Conservation (phyloP, 1,284 basidiomycete genomes). For the Ceratobasidium sp. region DNA sequence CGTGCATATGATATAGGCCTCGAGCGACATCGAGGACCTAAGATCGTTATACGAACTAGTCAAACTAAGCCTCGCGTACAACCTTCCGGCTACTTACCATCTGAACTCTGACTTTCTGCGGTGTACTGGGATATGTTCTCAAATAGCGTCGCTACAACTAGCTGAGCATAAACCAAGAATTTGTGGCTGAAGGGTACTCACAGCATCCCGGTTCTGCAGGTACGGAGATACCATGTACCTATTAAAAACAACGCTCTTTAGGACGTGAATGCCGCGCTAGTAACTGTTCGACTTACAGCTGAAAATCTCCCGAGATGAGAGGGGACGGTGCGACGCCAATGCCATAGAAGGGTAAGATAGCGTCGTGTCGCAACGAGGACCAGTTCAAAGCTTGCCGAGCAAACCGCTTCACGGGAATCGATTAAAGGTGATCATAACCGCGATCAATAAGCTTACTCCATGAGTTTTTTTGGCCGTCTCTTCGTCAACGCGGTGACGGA, state of each 20-base stretch:
- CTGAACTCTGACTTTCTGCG: neutral
- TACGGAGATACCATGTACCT: slow-evolving; percentile 39
- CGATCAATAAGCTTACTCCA: neutral
- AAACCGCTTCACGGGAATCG: slow-evolving; percentile 12
- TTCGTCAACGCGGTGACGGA: too few relatives aligned
- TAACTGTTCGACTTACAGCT: neutral
- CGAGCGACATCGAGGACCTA: slow-evolving; percentile 24
- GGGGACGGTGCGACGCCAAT: slow-evolving; percentile 17
- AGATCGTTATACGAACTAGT: neutral
- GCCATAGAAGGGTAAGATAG: slow-evolving; percentile 20
- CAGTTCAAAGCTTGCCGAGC: slow-evolving; percentile 29
- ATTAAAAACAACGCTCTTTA: neutral
- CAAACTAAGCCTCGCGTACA: neutral
- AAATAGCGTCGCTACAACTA: slow-evolving; percentile 8
- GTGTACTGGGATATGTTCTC: neutral
- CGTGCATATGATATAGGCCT: slow-evolving; percentile 32
- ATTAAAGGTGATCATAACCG: neutral
- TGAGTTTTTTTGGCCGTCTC: slow-evolving; percentile 4
- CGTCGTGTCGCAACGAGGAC: slow-evolving; percentile 21
- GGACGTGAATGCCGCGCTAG: too few relatives aligned
- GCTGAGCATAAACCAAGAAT: neutral
- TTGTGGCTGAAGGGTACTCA: neutral
- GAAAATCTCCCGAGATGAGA: neutral
- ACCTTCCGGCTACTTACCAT: slow-evolving; percentile 1
- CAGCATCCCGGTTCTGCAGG: slow-evolving; percentile 33